phyloP scores from a whole-genome alignment of 495 filamentous ascomycete genomes.

The Penicillium alfredii region DNA sequence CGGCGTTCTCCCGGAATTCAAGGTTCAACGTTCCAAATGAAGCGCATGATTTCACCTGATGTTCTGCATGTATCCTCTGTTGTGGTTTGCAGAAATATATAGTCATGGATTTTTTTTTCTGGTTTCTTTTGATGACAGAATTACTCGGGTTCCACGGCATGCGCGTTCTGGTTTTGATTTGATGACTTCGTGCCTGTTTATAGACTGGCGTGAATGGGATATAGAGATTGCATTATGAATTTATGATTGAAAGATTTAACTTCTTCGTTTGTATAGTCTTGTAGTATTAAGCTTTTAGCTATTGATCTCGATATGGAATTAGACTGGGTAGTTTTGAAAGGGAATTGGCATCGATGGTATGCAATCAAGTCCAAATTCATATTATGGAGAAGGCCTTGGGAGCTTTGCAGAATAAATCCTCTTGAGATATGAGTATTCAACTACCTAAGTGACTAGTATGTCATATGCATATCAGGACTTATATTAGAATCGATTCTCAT shows the following conservation, averaged over 20 bases:
- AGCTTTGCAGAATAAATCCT: too few relatives aligned
- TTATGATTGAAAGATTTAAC: background rate
- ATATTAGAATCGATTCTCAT: too few relatives aligned
- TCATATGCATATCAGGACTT: too few relatives aligned
- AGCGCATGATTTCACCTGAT: conserved; percentile 8
- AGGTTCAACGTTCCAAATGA: conserved; percentile 4
- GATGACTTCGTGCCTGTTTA: background rate
- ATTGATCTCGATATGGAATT: too few relatives aligned
- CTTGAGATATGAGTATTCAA: too few relatives aligned
- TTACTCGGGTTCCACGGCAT: conserved; percentile 5
- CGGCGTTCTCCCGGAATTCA: conserved; percentile 2
- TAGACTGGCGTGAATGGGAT: background rate
- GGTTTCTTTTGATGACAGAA: background rate
- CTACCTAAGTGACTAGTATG: too few relatives aligned
- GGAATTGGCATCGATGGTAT: too few relatives aligned
- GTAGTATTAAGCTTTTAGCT: too few relatives aligned
- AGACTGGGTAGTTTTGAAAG: too few relatives aligned
- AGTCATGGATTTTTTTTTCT: background rate
- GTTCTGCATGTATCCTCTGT: conserved; percentile 3
- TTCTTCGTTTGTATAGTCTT: too few relatives aligned
- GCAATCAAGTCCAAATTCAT: too few relatives aligned
- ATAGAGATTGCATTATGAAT: background rate
- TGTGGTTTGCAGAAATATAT: background rate
- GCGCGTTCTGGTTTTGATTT: background rate
- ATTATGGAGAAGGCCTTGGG: too few relatives aligned